Evolutionary conservation across 2,329 filamentous ascomycete species (phyloP).

Genomic region (Diaporthe ampelina): DNA sequence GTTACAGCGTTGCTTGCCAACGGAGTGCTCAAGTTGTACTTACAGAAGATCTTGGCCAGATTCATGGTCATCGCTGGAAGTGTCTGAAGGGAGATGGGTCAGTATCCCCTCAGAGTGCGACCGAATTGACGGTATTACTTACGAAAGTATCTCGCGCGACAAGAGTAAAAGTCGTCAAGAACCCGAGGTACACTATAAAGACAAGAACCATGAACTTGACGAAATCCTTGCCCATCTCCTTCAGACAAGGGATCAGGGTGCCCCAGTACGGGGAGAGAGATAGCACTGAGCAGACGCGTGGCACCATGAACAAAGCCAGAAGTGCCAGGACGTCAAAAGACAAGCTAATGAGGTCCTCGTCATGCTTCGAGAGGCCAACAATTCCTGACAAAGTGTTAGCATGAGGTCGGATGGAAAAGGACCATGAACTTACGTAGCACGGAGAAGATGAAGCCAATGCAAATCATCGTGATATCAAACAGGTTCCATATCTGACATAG

Average conservation of each 20-base stretch:
- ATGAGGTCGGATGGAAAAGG: conserved; percentile 37
- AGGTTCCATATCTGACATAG: conserved; percentile 78
- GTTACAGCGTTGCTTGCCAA: not conserved
- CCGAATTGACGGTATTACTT: not conserved
- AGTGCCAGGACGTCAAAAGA: conserved; percentile 92
- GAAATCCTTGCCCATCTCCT: conserved; percentile 96
- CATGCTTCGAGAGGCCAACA: conserved; percentile 73
- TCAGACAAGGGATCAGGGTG: conserved; percentile 88
- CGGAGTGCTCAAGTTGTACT: not conserved
- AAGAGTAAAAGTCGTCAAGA: conserved; percentile 87
- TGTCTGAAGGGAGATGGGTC: conserved; percentile 60
- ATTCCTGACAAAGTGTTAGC: conserved; percentile 63
- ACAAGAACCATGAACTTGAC: conserved; percentile 83
- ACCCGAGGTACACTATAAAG: conserved; percentile 85
- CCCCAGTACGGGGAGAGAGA: conserved; percentile 93
- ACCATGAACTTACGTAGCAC: conserved; percentile 72
- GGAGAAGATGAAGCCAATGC: conserved; percentile 80
- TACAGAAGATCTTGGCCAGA: conserved; percentile 81
- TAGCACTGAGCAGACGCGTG: conserved; percentile 87
- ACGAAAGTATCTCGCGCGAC: conserved; percentile 78
- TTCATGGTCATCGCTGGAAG: conserved; percentile 75
- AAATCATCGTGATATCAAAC: conserved; percentile 83
- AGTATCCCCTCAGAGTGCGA: not conserved
- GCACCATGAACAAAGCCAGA: conserved; percentile 91
- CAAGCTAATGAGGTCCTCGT: conserved; percentile 76